Evolutionary conservation across 768 basidiomycete genomes (phyloP), one percentile per base, ranked within the genome.

Genomic region (Rickenella mellea): DNA sequence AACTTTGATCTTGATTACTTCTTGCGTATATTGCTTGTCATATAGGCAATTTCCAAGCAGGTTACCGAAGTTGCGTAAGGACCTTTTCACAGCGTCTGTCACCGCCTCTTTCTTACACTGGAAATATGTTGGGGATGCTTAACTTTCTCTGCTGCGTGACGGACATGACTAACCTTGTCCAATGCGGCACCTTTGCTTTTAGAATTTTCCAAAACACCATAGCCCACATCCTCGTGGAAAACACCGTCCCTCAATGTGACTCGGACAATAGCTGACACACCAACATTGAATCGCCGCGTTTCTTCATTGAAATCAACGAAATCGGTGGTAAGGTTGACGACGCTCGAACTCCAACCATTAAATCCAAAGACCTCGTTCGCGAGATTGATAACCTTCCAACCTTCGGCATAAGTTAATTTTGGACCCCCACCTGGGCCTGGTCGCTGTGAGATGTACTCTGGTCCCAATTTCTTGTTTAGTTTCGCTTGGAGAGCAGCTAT

Each of bases 351-450:
- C 93, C 91, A 93, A 20, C 93, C 96, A 48, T 98, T 90, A 68
- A 91, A 97, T 1, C 94, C 94, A 62, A 99, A 98, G 31, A 98
- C 86, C 49, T 99, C 94, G 58, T 99, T 99, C 2, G 94, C 96
- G 19, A 99, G 72, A 55, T 93, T 94, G 61, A 99, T 96, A 27
- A 92, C 82, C 64, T 90, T 93, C 94, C 94, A 98, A 0, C 94
- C 96, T 57, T 98, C 94, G 1, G 85, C 83, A 55, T 99, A 97
- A 12, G 84, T 92, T 35, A 99, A 66, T 59, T 93, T 96, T 12
- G 76, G 74, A 3, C 86, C 88, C 30, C 83, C 85, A 14, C 82
- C 84, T 2, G 88, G 90, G 4, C 94, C 93, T 6, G 87, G 83
- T 12, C 96, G 71, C 49, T 83, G 81, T 2, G 87, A 90, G 42